Conservation (phyloP, 805 yeast genomes). For the Monosporozyma siamensis region DNA sequence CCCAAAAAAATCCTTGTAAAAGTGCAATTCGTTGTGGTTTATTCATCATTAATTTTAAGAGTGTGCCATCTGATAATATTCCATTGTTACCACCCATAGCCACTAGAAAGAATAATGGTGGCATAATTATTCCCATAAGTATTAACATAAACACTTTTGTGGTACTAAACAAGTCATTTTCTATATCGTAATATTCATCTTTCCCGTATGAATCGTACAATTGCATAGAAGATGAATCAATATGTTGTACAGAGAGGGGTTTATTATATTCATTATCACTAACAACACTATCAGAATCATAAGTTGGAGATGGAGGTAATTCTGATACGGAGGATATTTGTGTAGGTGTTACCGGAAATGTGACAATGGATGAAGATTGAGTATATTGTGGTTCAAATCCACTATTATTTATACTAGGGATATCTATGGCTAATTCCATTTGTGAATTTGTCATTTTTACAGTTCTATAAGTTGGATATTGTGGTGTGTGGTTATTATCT, state of each 20-base stretch:
- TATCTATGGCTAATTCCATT: slow-evolving; percentile 1
- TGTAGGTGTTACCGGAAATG: not conserved
- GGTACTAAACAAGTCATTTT: slow-evolving; percentile 9
- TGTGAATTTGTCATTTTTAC: slow-evolving; percentile 4
- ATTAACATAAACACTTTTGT: slow-evolving; percentile 10
- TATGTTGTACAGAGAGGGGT: slow-evolving; percentile 11
- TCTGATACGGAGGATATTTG: slow-evolving; percentile 1
- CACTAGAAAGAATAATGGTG: slow-evolving; percentile 24
- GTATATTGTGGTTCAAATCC: not conserved
- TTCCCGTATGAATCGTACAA: slow-evolving; percentile 11
- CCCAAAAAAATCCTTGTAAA: slow-evolving; percentile 24
- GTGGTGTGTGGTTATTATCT: no score
- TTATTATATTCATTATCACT: not conserved
- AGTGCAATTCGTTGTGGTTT: slow-evolving; percentile 14
- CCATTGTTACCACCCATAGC: slow-evolving; percentile 10
- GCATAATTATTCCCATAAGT: slow-evolving; percentile 14
- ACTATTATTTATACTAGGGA: not conserved
- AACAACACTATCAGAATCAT: not conserved
- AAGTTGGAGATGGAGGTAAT: slow-evolving; percentile 1
- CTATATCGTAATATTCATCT: not conserved
- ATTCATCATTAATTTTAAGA: slow-evolving; percentile 18
- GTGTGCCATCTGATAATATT: slow-evolving; percentile 12
- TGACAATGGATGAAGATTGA: not conserved
- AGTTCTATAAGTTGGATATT: not conserved
- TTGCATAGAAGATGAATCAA: slow-evolving; percentile 15